phyloP scores from a whole-genome alignment of 2,329 filamentous ascomycete genomes.

The Monilinia fructicola region DNA sequence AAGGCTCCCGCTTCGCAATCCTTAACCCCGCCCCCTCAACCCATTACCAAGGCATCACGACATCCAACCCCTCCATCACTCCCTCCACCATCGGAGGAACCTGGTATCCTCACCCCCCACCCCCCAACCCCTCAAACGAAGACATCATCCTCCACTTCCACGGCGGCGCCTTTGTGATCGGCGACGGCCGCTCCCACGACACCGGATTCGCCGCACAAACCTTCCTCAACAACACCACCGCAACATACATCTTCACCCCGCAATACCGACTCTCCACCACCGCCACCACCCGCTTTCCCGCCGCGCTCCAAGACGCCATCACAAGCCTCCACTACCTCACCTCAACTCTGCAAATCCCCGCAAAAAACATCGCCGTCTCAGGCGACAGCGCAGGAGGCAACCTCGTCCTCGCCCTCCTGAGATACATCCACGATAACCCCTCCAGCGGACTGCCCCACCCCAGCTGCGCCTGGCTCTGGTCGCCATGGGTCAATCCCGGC shows the following conservation, averaged over 20 bases:
- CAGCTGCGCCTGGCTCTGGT: conserved; percentile 45
- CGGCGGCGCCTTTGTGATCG: conserved; percentile 50
- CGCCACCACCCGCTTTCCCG: conserved; percentile 49
- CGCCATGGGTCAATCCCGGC: conserved; percentile 45
- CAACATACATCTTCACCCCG: conserved; percentile 45
- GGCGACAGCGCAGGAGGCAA: conserved; percentile 54
- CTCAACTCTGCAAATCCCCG: conserved; percentile 42
- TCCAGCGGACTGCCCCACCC: conserved; percentile 42
- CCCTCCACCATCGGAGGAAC: conserved; percentile 35
- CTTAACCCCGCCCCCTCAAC: background rate
- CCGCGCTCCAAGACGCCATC: conserved; percentile 51
- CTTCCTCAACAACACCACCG: conserved; percentile 42
- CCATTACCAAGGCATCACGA: conserved; percentile 1
- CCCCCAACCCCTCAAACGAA: background rate
- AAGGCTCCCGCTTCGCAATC: background rate
- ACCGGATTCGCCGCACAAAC: conserved; percentile 41
- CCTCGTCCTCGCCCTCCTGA: conserved; percentile 46
- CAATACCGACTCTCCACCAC: conserved; percentile 51
- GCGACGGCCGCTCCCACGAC: conserved; percentile 44
- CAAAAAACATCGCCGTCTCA: conserved; percentile 46
- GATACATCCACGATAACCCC: conserved; percentile 47
- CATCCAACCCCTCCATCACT: background rate
- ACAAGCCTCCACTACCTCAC: conserved; percentile 48
- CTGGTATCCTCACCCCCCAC: conserved; percentile 35
- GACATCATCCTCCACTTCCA: conserved; percentile 49